Evolutionary conservation across 306 rosid species (phyloP).

Genomic region (Potentilla sterilis): DNA sequence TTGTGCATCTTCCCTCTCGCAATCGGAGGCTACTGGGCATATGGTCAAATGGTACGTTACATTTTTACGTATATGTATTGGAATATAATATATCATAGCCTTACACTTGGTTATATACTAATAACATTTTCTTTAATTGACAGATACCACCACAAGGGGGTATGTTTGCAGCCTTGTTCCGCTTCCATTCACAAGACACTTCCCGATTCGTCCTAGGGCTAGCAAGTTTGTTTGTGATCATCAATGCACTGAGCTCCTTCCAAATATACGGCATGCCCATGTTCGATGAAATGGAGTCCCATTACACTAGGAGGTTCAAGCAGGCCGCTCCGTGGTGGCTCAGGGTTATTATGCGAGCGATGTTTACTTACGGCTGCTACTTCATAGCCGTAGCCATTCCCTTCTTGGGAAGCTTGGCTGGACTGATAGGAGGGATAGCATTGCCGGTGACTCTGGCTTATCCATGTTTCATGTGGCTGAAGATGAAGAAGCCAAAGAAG

Average conservation of each 20-base stretch:
- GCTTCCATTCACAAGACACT: conserved; percentile 30
- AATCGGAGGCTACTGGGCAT: conserved; percentile 52
- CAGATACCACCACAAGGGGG: conserved; percentile 49
- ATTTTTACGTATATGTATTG: not conserved
- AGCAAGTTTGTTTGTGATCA: conserved; percentile 35
- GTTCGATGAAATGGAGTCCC: conserved; percentile 44
- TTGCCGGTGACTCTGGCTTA: conserved; percentile 50
- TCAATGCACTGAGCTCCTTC: conserved; percentile 38
- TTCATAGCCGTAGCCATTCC: conserved; percentile 45
- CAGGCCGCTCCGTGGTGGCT: conserved; percentile 50
- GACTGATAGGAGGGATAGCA: conserved; percentile 47
- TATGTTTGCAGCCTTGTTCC: conserved; percentile 39
- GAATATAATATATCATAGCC: too few relatives aligned
- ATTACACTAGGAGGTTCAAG: conserved; percentile 38
- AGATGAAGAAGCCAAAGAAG: conserved; percentile 42
- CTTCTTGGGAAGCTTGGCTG: conserved; percentile 38
- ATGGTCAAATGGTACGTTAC: conserved; percentile 28
- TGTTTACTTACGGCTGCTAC: conserved; percentile 31
- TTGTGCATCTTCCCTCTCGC: conserved; percentile 46
- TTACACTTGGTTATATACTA: too few relatives aligned
- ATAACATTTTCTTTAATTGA: not conserved
- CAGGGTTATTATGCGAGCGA: conserved; percentile 28
- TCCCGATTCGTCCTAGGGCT: conserved; percentile 32
- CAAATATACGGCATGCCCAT: conserved; percentile 56
- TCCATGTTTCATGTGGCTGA: conserved; percentile 57